These are phyloP conservation scores for Solanum okadae DNA, from an alignment of 257 asterid species.

Conservation along the genomic window DNA sequence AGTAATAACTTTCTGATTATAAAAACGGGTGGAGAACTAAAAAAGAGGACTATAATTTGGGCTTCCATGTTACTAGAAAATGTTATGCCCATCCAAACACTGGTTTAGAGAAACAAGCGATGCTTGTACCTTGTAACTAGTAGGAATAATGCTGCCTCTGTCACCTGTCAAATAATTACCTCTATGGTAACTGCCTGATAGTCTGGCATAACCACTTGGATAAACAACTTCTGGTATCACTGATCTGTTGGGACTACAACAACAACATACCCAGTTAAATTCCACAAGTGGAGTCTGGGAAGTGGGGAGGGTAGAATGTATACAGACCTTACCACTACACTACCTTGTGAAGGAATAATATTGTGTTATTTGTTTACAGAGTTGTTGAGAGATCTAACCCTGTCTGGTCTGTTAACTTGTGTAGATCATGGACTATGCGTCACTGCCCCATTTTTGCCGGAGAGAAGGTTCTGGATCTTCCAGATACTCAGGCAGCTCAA, in stretches of 20 bases:
- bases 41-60: background rate
- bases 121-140: background rate
- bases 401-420: background rate
- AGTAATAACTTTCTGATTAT: background rate
- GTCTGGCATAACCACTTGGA: background rate
- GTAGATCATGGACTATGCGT: conserved; percentile 70
- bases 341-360: background rate
- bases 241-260: background rate
- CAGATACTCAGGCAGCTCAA: conserved; percentile 12
- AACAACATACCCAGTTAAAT: background rate
- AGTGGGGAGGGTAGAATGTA: background rate
- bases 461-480: conserved; percentile 51
- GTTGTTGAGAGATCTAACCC: background rate
- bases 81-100: background rate
- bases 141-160: background rate
- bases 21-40: background rate
- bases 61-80: background rate
- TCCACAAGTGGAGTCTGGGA: background rate
- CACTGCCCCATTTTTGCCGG: conserved; percentile 77
- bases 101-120: background rate
- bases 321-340: background rate
- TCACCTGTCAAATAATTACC: background rate
- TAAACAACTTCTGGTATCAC: background rate
- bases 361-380: background rate
- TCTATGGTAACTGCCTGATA: background rate